A percentile compares a stretch with the other conserved stretches of the same genome.
Evolutionary conservation across 306 rosid species (phyloP).

Genomic region (Vicia faba): DNA sequence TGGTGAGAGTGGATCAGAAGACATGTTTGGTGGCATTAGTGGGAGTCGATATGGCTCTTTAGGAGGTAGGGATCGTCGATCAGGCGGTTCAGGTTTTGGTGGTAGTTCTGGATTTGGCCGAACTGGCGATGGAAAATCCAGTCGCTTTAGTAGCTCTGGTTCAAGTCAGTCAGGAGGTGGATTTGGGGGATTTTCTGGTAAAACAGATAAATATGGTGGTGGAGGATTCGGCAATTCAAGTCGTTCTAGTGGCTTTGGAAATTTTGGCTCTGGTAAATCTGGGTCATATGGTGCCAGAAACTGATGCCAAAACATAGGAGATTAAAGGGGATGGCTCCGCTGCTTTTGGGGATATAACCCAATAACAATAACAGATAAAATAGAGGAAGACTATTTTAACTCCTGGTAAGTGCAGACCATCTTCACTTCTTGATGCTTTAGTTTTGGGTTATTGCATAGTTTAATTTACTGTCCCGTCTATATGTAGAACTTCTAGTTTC

Average conservation of each 20-base stretch:
- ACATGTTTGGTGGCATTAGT: constrained; percentile 53
- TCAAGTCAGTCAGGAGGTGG: constrained; percentile 48
- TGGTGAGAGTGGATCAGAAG: constrained; percentile 55
- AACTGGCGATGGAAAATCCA: constrained; percentile 43
- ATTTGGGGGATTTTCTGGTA: constrained; percentile 46
- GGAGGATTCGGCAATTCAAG: constrained; percentile 40
- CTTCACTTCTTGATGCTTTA: constrained; percentile 27
- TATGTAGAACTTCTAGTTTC: neutral
- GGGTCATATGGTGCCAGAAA: constrained; percentile 35
- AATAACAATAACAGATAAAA: constrained; percentile 17
- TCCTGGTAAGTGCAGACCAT: constrained; percentile 13
- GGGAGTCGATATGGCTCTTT: constrained; percentile 51
- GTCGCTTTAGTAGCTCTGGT: constrained; percentile 54
- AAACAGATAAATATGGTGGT: constrained; percentile 33
- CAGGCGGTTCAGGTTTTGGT: constrained; percentile 40
- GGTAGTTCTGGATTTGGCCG: constrained; percentile 39
- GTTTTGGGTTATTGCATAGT: constrained; percentile 21
- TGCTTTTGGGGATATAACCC: constrained; percentile 20
- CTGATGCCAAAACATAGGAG: constrained; percentile 39
- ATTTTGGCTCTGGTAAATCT: constrained; percentile 40
- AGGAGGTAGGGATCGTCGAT: constrained; percentile 52
- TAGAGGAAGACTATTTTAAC: constrained; percentile 40
- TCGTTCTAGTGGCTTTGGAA: constrained; percentile 44
- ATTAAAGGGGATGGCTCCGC: constrained; percentile 39
- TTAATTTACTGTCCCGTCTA: constrained; percentile 4